Evolutionary conservation across 306 rosid species (phyloP), one percentile per base, ranked within the genome.

Genomic region (Crotalaria pallida): DNA sequence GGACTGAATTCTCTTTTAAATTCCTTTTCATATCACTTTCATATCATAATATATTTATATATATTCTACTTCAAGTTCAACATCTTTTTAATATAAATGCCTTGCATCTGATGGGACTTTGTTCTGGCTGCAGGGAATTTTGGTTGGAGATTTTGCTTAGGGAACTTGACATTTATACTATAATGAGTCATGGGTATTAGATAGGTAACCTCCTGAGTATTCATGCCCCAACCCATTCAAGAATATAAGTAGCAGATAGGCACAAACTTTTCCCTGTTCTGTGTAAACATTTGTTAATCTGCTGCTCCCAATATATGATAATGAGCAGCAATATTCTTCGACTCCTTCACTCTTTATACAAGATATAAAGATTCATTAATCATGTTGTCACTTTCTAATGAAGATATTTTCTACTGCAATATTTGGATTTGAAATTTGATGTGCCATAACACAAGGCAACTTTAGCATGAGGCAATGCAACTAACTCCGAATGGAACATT

Each of bases 71-170:
- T 52, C 8, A 64, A 17, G n/a, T n/a, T n/a, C 31, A 2, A 26
- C 43, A 36, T 41, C 64, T 45, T 69, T 63, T 63, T 52, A 41
- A n/a, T 19, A 45, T 24, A 16, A 27, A 49, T 21, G 36, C 38
- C 38, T 75, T 48, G 58, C 41, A 56, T 57, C 52, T 44, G 41
- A 72, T 33, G 26, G 11, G 40, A 52, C 52, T 24, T 56, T 36
- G 16, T 67, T 60, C 29, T 53, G 60, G 31, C 53, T 72, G 65
- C 53, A 59, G 72, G 72, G 75, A 13, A 40, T 52, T 81, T 60
- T 49, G 34, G 64, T 38, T 43, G 26, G 24, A 19, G 23, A 48
- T 47, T 67, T 43, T 31, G 31, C 47, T 49, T 21, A 24, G 53
- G 38, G 31, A 65, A 51, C 44, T 47, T 29, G 2, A 27, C 21